Evolutionary conservation across 306 rosid genomes (phyloP).

Genomic region (Trifolium fragiferum): DNA sequence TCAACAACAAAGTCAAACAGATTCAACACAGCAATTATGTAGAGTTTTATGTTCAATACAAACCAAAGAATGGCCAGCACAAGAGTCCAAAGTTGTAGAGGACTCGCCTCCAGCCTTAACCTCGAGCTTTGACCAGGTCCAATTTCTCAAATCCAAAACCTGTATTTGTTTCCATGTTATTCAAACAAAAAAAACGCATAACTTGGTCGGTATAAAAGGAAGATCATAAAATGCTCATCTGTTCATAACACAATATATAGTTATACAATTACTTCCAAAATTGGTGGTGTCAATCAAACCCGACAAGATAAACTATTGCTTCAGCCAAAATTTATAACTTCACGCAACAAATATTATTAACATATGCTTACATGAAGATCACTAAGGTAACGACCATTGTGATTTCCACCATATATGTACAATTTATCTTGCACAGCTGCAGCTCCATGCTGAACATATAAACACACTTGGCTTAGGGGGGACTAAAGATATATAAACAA

Average conservation of each 20-base stretch:
- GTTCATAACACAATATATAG: constrained; percentile 9
- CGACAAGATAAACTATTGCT: constrained; percentile 14
- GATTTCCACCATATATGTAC: constrained; percentile 96
- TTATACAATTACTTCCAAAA: constrained; percentile 14
- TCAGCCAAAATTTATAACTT: constrained; percentile 2
- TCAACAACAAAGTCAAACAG: constrained; percentile 23
- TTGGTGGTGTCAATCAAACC: constrained; percentile 22
- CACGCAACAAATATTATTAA: constrained; percentile 26
- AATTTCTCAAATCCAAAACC: constrained; percentile 92
- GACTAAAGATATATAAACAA: constrained; percentile 15
- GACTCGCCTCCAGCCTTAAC: constrained; percentile 62
- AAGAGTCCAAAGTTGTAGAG: constrained; percentile 59
- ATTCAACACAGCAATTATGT: constrained; percentile 21
- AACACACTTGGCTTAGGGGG: constrained; percentile 44
- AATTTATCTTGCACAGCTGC: constrained; percentile 83
- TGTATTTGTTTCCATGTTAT: constrained; percentile 45
- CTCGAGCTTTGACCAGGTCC: constrained; percentile 87
- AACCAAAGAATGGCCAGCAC: constrained; percentile 97
- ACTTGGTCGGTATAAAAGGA: constrained; percentile 22
- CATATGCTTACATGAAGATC: constrained; percentile 80
- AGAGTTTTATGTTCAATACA: constrained; percentile 44
- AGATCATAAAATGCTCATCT: background rate
- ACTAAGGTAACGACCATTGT: constrained; percentile 95
- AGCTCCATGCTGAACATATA: constrained; percentile 83
- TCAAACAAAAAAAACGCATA: constrained; percentile 4